Percentiles rank a stretch among this genome's conserved stretches.
Evolutionary conservation across 768 basidiomycete genomes (phyloP).

Genomic region (Clitopilus hobsonii): DNA sequence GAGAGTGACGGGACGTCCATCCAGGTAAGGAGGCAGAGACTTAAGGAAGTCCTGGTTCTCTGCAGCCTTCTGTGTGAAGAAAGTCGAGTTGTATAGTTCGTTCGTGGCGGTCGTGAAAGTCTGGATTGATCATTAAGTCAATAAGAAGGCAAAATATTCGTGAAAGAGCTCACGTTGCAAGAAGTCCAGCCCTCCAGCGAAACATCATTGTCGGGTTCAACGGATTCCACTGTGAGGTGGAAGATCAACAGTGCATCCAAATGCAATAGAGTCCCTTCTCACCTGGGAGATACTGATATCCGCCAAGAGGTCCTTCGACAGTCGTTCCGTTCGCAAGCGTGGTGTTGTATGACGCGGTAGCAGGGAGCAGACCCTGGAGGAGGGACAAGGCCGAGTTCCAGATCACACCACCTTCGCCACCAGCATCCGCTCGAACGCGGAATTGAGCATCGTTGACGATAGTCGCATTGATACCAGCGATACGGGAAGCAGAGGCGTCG

Average conservation of each 20-base stretch:
- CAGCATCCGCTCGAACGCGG: conserved; percentile 57
- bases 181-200: conserved; percentile 64
- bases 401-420: conserved; percentile 66
- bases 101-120: conserved; percentile 42
- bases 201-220: conserved; percentile 56
- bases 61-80: conserved; percentile 40
- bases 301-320: conserved; percentile 53
- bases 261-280: conserved; percentile 9
- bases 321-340: conserved; percentile 65
- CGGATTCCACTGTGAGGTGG: conserved; percentile 46
- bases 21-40: conserved; percentile 45
- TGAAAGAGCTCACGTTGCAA: conserved; percentile 40
- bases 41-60: conserved; percentile 45
- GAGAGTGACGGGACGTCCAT: conserved; percentile 46
- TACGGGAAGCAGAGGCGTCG: conserved; percentile 45
- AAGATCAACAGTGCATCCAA: not conserved
- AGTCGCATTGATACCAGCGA: conserved; percentile 35
- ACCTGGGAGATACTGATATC: conserved; percentile 54
- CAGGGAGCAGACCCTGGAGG: conserved; percentile 66
- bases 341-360: conserved; percentile 36
- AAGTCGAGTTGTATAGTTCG: conserved; percentile 49
- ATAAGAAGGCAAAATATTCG: not conserved
- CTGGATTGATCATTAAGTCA: conserved; percentile 20
- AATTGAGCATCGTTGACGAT: conserved; percentile 33
- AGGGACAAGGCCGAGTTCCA: conserved; percentile 63